Evolutionary conservation across 2,329 filamentous ascomycete genomes (phyloP).

Genomic region (Penicillium sp.): DNA sequence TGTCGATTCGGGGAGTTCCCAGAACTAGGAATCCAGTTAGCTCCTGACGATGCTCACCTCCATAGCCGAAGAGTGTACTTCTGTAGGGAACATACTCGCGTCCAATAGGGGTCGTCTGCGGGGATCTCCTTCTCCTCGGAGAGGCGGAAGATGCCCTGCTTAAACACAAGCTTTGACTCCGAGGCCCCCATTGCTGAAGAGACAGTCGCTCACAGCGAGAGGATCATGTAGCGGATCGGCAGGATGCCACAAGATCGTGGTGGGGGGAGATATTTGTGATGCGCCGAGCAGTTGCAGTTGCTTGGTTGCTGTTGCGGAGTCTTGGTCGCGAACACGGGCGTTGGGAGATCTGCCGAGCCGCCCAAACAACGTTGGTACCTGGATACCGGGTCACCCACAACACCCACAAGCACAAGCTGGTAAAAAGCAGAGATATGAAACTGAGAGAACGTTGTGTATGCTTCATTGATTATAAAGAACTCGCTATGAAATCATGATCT

Average conservation of each 20-base stretch:
- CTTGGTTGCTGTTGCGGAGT: constrained; percentile 12
- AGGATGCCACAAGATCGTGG: background rate
- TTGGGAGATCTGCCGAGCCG: constrained; percentile 10
- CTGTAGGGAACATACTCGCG: constrained; percentile 61
- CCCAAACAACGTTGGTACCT: too few species aligned
- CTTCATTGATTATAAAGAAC: constrained; percentile 13
- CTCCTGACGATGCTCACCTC: too few species aligned
- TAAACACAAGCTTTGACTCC: constrained; percentile 98
- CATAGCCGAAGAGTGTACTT: too few species aligned
- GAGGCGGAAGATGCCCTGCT: constrained; percentile 93
- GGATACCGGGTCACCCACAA: too few species aligned
- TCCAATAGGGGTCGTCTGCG: constrained; percentile 88
- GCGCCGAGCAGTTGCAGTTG: constrained; percentile 2
- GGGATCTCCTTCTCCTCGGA: constrained; percentile 88
- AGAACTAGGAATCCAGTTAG: constrained; percentile 64
- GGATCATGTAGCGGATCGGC: constrained; percentile 26
- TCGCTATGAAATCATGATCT: constrained; percentile 20
- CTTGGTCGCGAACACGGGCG: constrained; percentile 1
- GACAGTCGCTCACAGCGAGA: constrained; percentile 25
- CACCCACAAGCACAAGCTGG: too few species aligned
- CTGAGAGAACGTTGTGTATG: too few species aligned
- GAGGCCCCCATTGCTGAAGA: constrained; percentile 78
- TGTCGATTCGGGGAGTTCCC: constrained; percentile 91
- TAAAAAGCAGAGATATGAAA: too few species aligned
- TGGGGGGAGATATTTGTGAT: background rate